These are phyloP conservation scores for Chaetomium tenue DNA, from an alignment of 495 filamentous ascomycete genomes.

Conservation along the genomic window DNA sequence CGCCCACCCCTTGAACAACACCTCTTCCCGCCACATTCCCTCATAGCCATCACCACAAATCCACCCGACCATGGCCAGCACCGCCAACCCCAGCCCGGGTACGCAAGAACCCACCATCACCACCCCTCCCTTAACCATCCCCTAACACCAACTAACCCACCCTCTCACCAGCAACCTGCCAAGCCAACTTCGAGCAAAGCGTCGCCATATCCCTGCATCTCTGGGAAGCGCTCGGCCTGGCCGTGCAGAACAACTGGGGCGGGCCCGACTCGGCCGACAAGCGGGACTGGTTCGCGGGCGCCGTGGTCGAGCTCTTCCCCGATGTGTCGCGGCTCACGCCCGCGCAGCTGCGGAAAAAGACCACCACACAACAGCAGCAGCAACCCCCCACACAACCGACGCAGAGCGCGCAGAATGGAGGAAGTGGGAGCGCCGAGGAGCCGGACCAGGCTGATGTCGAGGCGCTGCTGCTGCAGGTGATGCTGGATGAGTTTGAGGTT, in stretches of 20 bases:
- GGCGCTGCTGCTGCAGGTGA: slow-evolving; percentile 75
- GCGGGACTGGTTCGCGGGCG: slow-evolving; percentile 93
- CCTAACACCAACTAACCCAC: slow-evolving; percentile 25
- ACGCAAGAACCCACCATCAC: background rate
- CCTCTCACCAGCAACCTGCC: slow-evolving; percentile 60
- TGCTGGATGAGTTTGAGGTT: slow-evolving; percentile 94
- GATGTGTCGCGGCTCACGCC: slow-evolving; percentile 51
- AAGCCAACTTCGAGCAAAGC: slow-evolving; percentile 71
- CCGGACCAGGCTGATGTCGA: slow-evolving; percentile 83
- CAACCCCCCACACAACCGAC: background rate
- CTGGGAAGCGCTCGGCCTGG: slow-evolving; percentile 84
- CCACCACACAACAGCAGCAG: background rate
- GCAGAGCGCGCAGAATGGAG: background rate
- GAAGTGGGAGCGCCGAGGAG: slow-evolving; percentile 40
- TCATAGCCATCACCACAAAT: background rate
- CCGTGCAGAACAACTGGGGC: slow-evolving; percentile 84
- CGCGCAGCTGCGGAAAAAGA: slow-evolving; percentile 14
- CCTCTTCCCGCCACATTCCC: background rate
- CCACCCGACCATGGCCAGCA: slow-evolving; percentile 17
- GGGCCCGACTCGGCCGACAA: slow-evolving; percentile 82
- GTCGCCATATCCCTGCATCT: slow-evolving; percentile 74
- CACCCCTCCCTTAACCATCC: background rate
- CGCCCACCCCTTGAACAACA: background rate
- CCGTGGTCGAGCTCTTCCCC: slow-evolving; percentile 75
- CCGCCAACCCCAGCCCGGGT: slow-evolving; percentile 25